Percentiles rank a stretch among this genome's conserved stretches.
These are phyloP conservation scores for Tuber indicum DNA, from an alignment of 495 filamentous ascomycete species.

Conservation along the genomic window DNA sequence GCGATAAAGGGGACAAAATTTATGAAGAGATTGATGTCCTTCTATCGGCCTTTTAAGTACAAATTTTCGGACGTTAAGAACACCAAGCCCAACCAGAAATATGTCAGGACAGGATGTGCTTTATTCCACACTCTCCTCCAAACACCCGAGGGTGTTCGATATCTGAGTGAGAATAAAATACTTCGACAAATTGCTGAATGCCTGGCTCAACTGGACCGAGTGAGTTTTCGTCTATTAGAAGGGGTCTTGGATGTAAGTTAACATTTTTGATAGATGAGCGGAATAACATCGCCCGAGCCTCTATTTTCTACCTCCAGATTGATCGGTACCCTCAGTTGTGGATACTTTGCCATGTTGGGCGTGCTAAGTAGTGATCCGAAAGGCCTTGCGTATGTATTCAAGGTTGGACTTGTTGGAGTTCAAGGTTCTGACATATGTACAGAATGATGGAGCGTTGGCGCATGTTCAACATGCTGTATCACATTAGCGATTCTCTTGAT, in stretches of 20 bases:
- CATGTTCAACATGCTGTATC: conserved; percentile 98
- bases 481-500: conserved; percentile 83
- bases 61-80: conserved; percentile 80
- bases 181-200: conserved; percentile 91
- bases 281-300: conserved; percentile 76
- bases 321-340: conserved; percentile 72
- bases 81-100: conserved; percentile 87
- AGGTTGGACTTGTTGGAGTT: background rate
- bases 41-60: conserved; percentile 94
- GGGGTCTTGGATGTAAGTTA: conserved; percentile 9
- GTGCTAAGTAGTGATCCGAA: conserved; percentile 70
- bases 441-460: conserved; percentile 89
- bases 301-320: conserved; percentile 81
- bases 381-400: conserved; percentile 53
- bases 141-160: conserved; percentile 71
- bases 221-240: conserved; percentile 43
- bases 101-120: conserved; percentile 81
- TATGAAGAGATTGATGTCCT: conserved; percentile 85
- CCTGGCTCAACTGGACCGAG: conserved; percentile 78
- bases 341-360: conserved; percentile 90
- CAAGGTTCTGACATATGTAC: conserved; percentile 7
- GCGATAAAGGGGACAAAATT: conserved; percentile 93
- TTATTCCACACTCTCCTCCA: conserved; percentile 79
- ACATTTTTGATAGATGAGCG: conserved; percentile 58
- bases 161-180: conserved; percentile 85